Conservation (phyloP, 345 rosid genomes). For the Brassica juncea region DNA sequence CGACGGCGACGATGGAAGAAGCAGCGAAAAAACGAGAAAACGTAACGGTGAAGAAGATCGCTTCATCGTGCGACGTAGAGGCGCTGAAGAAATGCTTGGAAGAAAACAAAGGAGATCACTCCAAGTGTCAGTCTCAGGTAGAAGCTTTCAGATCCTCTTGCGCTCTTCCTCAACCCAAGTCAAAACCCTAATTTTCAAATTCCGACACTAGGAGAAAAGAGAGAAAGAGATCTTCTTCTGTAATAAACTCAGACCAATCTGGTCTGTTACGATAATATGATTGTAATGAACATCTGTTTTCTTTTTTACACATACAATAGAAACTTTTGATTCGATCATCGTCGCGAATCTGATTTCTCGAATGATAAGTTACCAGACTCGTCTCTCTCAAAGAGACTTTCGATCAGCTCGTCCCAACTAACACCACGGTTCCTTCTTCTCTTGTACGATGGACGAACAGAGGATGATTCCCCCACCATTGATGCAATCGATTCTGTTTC, state of each 20-base stretch:
- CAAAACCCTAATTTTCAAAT: conserved; percentile 33
- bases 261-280: conserved; percentile 28
- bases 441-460: conserved; percentile 40
- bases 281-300: conserved; percentile 17
- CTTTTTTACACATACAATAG: not conserved
- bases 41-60: conserved; percentile 47
- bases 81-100: conserved; percentile 87
- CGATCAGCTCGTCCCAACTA: conserved; percentile 77
- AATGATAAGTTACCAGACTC: conserved; percentile 59
- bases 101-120: conserved; percentile 75
- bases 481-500: conserved; percentile 17
- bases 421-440: conserved; percentile 41
- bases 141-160: conserved; percentile 83
- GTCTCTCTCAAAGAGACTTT: conserved; percentile 67
- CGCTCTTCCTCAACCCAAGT: conserved; percentile 51
- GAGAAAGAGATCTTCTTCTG: conserved; percentile 2
- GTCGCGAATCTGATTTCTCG: conserved; percentile 47
- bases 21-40: conserved; percentile 35
- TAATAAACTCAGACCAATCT: conserved; percentile 41
- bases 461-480: conserved; percentile 25
- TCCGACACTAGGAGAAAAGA: not conserved
- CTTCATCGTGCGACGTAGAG: conserved; percentile 74
- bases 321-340: conserved; percentile 20
- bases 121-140: conserved; percentile 70
- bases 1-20: conserved; percentile 36